A percentile compares a stretch with the other conserved stretches of the same genome.
Conservation (phyloP, 1,139 yeast genomes). For the Eremothecium cymbalariae region DNA sequence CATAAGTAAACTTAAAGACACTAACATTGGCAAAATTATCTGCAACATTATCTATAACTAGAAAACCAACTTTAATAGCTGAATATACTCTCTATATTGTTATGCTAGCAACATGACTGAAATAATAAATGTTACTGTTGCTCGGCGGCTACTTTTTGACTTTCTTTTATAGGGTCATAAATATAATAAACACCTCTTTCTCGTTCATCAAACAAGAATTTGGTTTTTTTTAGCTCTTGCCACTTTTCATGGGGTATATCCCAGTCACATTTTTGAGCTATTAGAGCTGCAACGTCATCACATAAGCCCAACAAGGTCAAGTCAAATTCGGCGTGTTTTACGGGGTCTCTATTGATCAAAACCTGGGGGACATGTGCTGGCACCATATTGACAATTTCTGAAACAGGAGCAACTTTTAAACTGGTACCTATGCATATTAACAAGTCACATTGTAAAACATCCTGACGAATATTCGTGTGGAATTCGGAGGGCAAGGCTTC, state of each 20-base stretch:
- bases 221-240: constrained; percentile 21
- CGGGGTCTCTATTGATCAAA: constrained; percentile 71
- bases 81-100: too few relatives aligned
- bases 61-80: too few relatives aligned
- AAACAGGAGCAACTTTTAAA: constrained; percentile 92
- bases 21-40: too few relatives aligned
- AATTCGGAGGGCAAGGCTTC: constrained; percentile 74
- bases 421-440: constrained; percentile 89
- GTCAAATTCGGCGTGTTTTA: constrained; percentile 76
- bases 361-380: constrained; percentile 73
- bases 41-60: too few relatives aligned
- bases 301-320: constrained; percentile 74
- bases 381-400: constrained; percentile 73
- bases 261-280: constrained; percentile 62
- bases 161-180: constrained; percentile 1
- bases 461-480: constrained; percentile 53
- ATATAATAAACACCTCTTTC: constrained; percentile 27
- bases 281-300: constrained; percentile 72
- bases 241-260: constrained; percentile 47
- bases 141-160: too few relatives aligned
- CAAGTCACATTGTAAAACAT: constrained; percentile 64
- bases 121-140: too few relatives aligned
- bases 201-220: constrained; percentile 21
- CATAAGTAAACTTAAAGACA: too few relatives aligned
- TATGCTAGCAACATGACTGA: too few relatives aligned